Evolutionary conservation across 108 stramenopile species (phyloP), one percentile per base, ranked within the genome.

Genomic region (Skeletonema tropicum): DNA sequence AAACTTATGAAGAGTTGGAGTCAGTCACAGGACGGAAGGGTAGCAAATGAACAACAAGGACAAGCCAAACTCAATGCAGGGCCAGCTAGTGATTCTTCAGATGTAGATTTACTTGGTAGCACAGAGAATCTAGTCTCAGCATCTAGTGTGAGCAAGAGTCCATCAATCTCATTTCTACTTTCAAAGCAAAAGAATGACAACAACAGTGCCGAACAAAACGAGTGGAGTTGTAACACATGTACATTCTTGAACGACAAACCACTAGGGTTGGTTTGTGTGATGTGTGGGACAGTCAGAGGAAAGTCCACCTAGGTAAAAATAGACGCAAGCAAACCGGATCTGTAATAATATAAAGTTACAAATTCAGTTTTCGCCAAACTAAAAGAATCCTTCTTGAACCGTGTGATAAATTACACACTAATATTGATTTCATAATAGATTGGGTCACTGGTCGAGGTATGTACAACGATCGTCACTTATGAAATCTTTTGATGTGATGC

Each of bases 221-320:
- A 15, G n/a, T 88, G 87, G 87, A 76, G 17, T 26, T 88, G 87
- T 48, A 66, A 60, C 12, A 79, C 78, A 2, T 88, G 87, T 23
- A 88, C 87, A 42, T 88, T 85, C 70, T 19, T 55, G 36, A 88
- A 88, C 57, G 75, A 76, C 14, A 85, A 88, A 52, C 85, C 84
- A 36, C 57, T 80, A 12, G 87, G 68, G 21, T 55, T 85, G 23
- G 66, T 68, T 2, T 88, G 87, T 55, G 57, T 13, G 5, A 75
- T 85, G 12, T 88, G 87, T 66, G 87, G 87, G 19, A 75, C 85
- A 25, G 19, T 60, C 17, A 59, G 55, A 60, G 17, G 12, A 57
- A 45, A 67, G 26, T 29, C 26, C 1, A 29, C 26, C 26, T 29
- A 29, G 26, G 26, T 1, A 1, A 29, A 29, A 29, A 29, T 2